Evolutionary conservation across 2,329 filamentous ascomycete species (phyloP).

Genomic region (Microcyclospora pomicola): DNA sequence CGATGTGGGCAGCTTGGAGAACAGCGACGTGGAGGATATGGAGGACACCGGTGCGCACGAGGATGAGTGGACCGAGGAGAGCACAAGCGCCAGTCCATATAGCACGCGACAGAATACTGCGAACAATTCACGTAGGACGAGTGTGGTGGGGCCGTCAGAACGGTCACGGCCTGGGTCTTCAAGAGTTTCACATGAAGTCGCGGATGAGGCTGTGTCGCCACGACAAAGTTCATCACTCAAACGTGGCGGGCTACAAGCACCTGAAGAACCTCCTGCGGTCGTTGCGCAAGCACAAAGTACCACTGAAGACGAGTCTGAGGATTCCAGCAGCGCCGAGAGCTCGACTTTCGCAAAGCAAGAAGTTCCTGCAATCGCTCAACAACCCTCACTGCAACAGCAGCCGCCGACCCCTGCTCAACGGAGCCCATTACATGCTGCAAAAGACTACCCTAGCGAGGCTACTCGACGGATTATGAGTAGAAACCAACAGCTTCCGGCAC

Average conservation of each 20-base stretch:
- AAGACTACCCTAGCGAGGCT: constrained; percentile 16
- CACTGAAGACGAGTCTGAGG: not conserved
- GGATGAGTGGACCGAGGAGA: constrained; percentile 25
- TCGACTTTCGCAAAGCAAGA: not conserved
- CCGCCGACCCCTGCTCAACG: constrained; percentile 1
- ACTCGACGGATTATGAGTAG: constrained; percentile 13
- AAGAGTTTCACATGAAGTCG: too few species aligned
- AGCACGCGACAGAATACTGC: constrained; percentile 24
- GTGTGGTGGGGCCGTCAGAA: constrained; percentile 5
- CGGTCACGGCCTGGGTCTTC: not conserved
- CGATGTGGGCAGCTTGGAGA: constrained; percentile 16
- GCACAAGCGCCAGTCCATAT: constrained; percentile 22
- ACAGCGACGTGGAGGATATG: constrained; percentile 18
- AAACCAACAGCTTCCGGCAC: constrained; percentile 14
- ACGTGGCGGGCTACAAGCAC: not conserved
- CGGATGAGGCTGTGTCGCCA: too few species aligned
- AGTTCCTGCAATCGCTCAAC: not conserved
- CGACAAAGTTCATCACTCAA: constrained; percentile 10
- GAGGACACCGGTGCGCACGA: constrained; percentile 19
- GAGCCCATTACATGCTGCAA: constrained; percentile 11
- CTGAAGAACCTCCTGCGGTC: not conserved
- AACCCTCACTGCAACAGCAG: constrained; percentile 1
- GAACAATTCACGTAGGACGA: constrained; percentile 22
- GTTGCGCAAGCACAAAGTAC: not conserved
- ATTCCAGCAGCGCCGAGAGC: not conserved